These are phyloP conservation scores for Pseudocercospora ulei DNA, from an alignment of 2,329 filamentous ascomycete species.

Conservation along the genomic window DNA sequence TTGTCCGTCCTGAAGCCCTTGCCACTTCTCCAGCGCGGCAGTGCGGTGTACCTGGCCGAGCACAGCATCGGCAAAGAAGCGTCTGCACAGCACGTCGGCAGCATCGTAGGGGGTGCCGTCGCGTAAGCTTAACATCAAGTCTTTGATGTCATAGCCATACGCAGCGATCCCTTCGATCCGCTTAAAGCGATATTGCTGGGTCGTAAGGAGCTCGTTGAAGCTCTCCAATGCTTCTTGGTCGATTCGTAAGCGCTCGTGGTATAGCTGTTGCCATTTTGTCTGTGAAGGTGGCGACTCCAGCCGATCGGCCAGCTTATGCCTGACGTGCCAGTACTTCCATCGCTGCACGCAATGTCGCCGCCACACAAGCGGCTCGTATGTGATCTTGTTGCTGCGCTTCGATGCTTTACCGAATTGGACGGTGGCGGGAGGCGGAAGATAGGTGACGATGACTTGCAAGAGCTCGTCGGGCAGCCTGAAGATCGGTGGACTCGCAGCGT, in stretches of 20 bases:
- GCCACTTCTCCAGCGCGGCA: constrained; percentile 70
- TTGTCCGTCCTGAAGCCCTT: constrained; percentile 45
- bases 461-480: constrained; percentile 66
- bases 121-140: constrained; percentile 59
- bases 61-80: constrained; percentile 63
- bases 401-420: constrained; percentile 51
- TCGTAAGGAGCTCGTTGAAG: constrained; percentile 60
- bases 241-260: constrained; percentile 33
- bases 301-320: constrained; percentile 53
- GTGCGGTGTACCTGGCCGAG: constrained; percentile 72
- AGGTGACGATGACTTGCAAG: constrained; percentile 64
- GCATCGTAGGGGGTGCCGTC: constrained; percentile 49
- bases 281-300: constrained; percentile 35
- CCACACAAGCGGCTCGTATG: constrained; percentile 70
- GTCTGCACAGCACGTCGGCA: constrained; percentile 68
- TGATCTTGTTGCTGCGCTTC: constrained; percentile 54
- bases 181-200: constrained; percentile 58
- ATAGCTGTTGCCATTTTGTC: constrained; percentile 55
- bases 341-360: constrained; percentile 57
- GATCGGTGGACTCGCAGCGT: too few relatives aligned
- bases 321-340: constrained; percentile 66
- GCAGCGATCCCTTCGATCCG: constrained; percentile 61
- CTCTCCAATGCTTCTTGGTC: constrained; percentile 32
- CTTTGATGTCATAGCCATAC: constrained; percentile 79
- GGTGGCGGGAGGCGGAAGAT: constrained; percentile 46